A percentile compares a stretch with the other conserved stretches of the same genome.
phyloP scores from a whole-genome alignment of 495 filamentous ascomycete genomes.

The Alectoria sarmentosa region DNA sequence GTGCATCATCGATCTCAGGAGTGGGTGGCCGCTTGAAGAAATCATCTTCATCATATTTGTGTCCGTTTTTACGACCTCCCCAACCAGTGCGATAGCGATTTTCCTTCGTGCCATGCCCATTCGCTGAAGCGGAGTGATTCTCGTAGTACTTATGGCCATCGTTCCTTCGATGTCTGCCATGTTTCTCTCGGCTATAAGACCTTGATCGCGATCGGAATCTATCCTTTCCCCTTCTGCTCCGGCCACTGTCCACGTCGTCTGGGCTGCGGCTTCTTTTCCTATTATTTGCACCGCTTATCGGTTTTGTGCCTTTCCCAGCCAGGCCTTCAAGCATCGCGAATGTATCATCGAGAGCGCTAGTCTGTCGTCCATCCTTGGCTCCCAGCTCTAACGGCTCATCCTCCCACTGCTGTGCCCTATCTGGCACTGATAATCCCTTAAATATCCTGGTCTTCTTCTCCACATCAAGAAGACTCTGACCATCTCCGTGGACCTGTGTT shows the following conservation, averaged over 20 bases:
- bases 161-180: conserved; percentile 40
- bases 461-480: conserved; percentile 41
- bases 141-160: conserved; percentile 24
- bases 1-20: conserved; percentile 72
- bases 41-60: conserved; percentile 51
- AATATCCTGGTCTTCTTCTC: conserved; percentile 71
- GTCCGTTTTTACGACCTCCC: conserved; percentile 28
- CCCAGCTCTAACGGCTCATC: conserved; percentile 37
- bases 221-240: conserved; percentile 40
- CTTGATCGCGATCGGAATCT: conserved; percentile 50
- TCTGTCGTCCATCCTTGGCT: conserved; percentile 33
- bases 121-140: not conserved
- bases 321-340: conserved; percentile 84
- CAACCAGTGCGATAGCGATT: conserved; percentile 32
- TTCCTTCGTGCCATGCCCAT: conserved; percentile 37
- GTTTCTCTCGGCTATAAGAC: conserved; percentile 42
- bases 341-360: conserved; percentile 82
- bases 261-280: conserved; percentile 72
- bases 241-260: conserved; percentile 48
- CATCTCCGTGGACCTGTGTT: conserved; percentile 28
- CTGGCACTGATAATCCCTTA: conserved; percentile 82
- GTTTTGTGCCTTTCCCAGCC: conserved; percentile 56
- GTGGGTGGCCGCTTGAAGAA: conserved; percentile 64
- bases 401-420: conserved; percentile 58
- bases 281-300: conserved; percentile 34